These are phyloP conservation scores for Euphrasia arctica DNA, from an alignment of 305 asterid genomes.

Conservation along the genomic window DNA sequence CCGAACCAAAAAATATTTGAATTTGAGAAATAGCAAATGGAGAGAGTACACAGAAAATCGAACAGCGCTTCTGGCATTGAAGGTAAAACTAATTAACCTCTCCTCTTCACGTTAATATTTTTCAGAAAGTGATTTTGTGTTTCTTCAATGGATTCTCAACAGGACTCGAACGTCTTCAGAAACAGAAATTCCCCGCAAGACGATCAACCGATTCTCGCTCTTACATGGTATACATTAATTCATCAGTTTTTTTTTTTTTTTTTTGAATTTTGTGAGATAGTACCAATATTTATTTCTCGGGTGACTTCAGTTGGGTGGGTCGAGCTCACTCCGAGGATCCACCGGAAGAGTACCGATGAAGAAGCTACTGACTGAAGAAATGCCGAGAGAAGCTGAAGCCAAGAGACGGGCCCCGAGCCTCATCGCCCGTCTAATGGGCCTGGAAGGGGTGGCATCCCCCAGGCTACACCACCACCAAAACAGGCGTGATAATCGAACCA, in stretches of 20 bases:
- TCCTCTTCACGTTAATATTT: too few species aligned
- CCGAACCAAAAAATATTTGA: conserved; percentile 32
- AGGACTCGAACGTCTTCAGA: conserved; percentile 50
- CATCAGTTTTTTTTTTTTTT: not conserved
- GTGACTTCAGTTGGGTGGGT: conserved; percentile 42
- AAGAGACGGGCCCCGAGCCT: conserved; percentile 59
- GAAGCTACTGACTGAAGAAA: conserved; percentile 72
- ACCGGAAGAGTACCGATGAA: conserved; percentile 58
- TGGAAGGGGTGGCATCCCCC: conserved; percentile 74
- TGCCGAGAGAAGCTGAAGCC: conserved; percentile 59
- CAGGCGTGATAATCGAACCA: not conserved
- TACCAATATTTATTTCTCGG: not conserved
- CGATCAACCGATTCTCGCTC: conserved; percentile 30
- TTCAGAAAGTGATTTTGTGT: not conserved
- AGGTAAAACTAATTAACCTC: conserved; percentile 38
- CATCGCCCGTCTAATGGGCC: conserved; percentile 85
- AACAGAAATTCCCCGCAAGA: conserved; percentile 45
- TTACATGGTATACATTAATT: too few species aligned
- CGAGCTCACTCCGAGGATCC: conserved; percentile 42
- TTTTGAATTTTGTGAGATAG: not conserved
- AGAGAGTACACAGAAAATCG: conserved; percentile 70
- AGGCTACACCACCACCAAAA: conserved; percentile 17
- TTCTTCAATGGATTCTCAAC: conserved; percentile 12
- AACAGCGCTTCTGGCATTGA: conserved; percentile 64
- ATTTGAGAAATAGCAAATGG: conserved; percentile 47